Evolutionary conservation across 2,329 filamentous ascomycete genomes (phyloP).

Genomic region (Emergomyces pasteurianus): DNA sequence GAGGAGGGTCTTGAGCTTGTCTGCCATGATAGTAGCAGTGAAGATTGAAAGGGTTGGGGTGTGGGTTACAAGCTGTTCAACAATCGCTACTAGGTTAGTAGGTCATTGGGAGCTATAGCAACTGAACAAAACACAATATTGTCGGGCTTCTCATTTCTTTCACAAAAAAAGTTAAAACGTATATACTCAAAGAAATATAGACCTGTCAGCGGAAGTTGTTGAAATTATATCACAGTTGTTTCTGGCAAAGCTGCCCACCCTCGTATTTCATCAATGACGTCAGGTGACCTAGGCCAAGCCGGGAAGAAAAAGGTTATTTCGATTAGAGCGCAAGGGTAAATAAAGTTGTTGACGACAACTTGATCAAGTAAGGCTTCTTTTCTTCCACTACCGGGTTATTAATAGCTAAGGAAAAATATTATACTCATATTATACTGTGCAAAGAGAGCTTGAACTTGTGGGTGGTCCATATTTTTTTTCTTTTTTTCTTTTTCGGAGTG

Average conservation of each 20-base stretch:
- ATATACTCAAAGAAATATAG: neutral
- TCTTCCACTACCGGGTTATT: neutral
- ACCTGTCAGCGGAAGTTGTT: neutral
- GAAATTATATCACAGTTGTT: neutral
- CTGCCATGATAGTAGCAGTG: constrained; percentile 25
- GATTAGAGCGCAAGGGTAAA: no score
- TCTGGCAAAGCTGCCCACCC: neutral
- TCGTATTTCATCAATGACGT: neutral
- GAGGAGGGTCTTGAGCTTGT: constrained; percentile 45
- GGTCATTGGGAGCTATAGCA: neutral
- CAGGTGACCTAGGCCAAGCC: neutral
- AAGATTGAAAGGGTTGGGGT: neutral
- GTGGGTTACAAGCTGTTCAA: neutral
- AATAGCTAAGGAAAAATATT: neutral
- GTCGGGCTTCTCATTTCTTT: neutral
- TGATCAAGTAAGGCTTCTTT: neutral
- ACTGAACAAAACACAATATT: neutral
- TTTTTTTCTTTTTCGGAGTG: no score
- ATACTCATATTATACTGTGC: neutral
- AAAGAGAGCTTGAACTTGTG: neutral
- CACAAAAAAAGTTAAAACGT: neutral
- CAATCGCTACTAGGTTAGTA: neutral
- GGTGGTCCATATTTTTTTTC: neutral
- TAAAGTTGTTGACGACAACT: neutral
- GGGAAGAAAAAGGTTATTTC: neutral